Evolutionary conservation across 805 yeast species (phyloP).

Genomic region (Geotrichum ghanense): DNA sequence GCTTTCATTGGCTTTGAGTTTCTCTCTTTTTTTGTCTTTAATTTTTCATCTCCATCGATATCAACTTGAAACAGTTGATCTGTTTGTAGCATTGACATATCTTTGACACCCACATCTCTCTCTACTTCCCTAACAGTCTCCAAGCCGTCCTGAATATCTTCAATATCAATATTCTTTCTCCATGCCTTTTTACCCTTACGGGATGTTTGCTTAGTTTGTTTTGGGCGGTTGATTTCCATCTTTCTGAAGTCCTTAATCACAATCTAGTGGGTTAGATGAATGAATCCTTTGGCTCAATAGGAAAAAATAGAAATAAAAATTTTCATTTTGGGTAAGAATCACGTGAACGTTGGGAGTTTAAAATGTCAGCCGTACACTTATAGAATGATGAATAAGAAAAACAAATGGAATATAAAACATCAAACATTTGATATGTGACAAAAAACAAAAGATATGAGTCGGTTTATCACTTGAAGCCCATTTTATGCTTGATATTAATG

Average conservation of each 20-base stretch:
- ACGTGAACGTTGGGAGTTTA: too few relatives aligned
- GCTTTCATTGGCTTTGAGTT: constrained; percentile 37
- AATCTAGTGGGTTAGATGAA: too few relatives aligned
- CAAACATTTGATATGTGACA: too few relatives aligned
- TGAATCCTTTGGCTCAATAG: too few relatives aligned
- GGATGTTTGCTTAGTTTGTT: constrained; percentile 57
- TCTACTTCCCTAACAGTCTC: constrained; percentile 57
- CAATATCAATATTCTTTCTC: constrained; percentile 84
- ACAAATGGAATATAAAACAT: too few relatives aligned
- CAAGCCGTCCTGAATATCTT: constrained; percentile 61
- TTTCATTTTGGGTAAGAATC: not conserved
- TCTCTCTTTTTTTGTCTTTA: constrained; percentile 30
- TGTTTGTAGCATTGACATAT: constrained; percentile 19
- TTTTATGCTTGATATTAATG: too few relatives aligned
- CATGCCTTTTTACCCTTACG: constrained; percentile 89
- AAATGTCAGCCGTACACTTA: too few relatives aligned
- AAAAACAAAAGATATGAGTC: too few relatives aligned
- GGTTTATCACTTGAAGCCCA: too few relatives aligned
- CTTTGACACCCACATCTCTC: constrained; percentile 23
- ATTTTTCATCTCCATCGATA: constrained; percentile 45
- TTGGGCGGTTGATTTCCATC: constrained; percentile 38
- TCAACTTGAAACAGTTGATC: constrained; percentile 53
- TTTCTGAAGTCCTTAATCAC: too few relatives aligned
- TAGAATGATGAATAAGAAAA: too few relatives aligned
- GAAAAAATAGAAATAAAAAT: not conserved